A percentile compares a stretch with the other conserved stretches of the same genome.
Evolutionary conservation across 768 basidiomycete species (phyloP).

Genomic region (Boletus insuetus): DNA sequence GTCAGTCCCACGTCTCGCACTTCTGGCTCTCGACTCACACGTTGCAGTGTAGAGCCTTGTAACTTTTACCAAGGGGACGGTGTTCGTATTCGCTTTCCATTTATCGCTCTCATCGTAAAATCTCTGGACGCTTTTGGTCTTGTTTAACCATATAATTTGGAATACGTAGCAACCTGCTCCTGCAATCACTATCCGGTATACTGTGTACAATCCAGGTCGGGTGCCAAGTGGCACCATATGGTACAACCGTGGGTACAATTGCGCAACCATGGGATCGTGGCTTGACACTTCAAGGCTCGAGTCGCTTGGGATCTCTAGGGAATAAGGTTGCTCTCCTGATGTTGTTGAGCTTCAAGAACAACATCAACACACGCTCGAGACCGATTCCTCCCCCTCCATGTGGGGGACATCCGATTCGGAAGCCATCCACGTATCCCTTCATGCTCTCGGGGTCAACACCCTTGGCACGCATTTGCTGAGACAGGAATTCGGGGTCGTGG

Average conservation of each 20-base stretch:
- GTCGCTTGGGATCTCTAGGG: conserved; percentile 94
- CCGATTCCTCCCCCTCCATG: conserved; percentile 98
- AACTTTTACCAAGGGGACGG: conserved; percentile 14
- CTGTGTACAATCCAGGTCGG: conserved; percentile 18
- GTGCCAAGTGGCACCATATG: conserved; percentile 7
- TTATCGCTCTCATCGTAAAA: conserved; percentile 16
- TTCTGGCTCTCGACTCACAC: conserved; percentile 2
- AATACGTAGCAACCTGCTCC: conserved; percentile 20
- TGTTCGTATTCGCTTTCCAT: conserved; percentile 25
- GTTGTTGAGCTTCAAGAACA: conserved; percentile 96
- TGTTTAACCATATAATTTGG: conserved; percentile 26
- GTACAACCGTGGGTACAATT: not conserved
- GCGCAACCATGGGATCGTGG: not conserved
- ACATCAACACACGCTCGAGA: conserved; percentile 92
- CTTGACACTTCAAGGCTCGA: conserved; percentile 64
- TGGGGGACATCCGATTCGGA: conserved; percentile 91
- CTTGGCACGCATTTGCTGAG: conserved; percentile 79
- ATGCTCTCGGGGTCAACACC: conserved; percentile 91
- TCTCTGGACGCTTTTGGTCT: conserved; percentile 21
- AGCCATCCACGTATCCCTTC: conserved; percentile 91
- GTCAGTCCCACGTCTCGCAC: conserved; percentile 9
- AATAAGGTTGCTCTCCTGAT: conserved; percentile 91
- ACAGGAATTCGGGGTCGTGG: conserved; percentile 82
- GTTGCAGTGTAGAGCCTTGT: conserved; percentile 22
- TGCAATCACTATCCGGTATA: conserved; percentile 11